Evolutionary conservation across 2,329 filamentous ascomycete species (phyloP).

Genomic region (Scleromitrula shiraiana): DNA sequence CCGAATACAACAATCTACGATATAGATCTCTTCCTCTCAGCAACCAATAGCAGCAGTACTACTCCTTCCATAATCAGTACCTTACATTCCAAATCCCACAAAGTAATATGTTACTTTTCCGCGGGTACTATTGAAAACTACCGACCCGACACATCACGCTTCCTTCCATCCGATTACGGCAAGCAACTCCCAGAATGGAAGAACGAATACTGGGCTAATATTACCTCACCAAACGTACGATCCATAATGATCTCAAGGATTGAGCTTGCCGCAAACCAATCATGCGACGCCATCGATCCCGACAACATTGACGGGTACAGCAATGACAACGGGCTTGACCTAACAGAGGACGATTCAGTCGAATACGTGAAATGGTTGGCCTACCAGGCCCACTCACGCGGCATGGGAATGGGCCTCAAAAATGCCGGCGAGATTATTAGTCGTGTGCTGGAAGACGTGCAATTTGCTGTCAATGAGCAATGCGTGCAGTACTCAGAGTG

Average conservation of each 20-base stretch:
- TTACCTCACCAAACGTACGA: constrained; percentile 48
- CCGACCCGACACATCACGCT: constrained; percentile 46
- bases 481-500: constrained; percentile 58
- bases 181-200: constrained; percentile 52
- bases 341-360: constrained; percentile 50
- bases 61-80: constrained; percentile 36
- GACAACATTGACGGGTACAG: constrained; percentile 63
- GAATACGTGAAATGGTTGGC: constrained; percentile 55
- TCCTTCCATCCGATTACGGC: constrained; percentile 47
- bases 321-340: constrained; percentile 50
- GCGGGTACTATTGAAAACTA: constrained; percentile 60
- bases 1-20: constrained; percentile 28
- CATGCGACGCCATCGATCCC: constrained; percentile 61
- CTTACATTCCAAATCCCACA: constrained; percentile 44
- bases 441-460: constrained; percentile 8
- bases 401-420: constrained; percentile 59
- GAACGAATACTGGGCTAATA: constrained; percentile 58
- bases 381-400: constrained; percentile 41
- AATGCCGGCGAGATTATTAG: constrained; percentile 50
- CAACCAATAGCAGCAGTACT: no score
- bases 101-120: constrained; percentile 68
- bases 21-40: constrained; percentile 27
- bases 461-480: constrained; percentile 45
- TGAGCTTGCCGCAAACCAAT: constrained; percentile 48
- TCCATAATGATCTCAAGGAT: constrained; percentile 55